Evolutionary conservation across 75 land plant species (phyloP).

Genomic region (Picea glauca): DNA sequence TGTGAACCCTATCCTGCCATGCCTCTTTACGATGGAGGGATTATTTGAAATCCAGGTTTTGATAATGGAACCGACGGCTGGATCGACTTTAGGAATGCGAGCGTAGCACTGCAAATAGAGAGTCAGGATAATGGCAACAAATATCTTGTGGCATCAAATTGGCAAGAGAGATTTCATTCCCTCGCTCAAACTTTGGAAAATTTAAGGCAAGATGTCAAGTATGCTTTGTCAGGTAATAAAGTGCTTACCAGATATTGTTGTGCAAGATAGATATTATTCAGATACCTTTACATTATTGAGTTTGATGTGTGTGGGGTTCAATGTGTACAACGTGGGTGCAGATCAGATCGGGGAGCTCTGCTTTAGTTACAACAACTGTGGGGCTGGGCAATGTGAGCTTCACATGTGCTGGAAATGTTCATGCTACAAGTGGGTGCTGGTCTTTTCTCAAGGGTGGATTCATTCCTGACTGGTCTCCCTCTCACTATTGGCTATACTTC

Average conservation of each 20-base stretch:
- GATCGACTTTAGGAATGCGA: neutral
- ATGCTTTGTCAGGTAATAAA: constrained; percentile 49
- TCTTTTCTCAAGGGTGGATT: constrained; percentile 90
- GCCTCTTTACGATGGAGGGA: constrained; percentile 70
- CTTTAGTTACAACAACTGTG: constrained; percentile 48
- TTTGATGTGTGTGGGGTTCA: neutral
- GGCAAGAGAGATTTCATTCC: constrained; percentile 12
- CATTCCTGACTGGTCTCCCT: constrained; percentile 26
- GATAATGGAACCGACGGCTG: constrained; percentile 16
- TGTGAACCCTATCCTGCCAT: constrained; percentile 45
- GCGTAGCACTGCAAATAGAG: neutral
- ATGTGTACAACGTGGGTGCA: constrained; percentile 58
- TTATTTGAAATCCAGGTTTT: constrained; percentile 29
- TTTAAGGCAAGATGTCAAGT: constrained; percentile 33
- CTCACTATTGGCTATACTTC: constrained; percentile 28
- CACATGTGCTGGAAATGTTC: constrained; percentile 46
- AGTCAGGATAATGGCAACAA: constrained; percentile 10
- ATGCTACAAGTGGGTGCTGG: constrained; percentile 70
- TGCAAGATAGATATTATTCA: too few relatives aligned
- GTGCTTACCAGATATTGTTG: neutral
- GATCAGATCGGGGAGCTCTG: constrained; percentile 26
- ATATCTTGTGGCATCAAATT: constrained; percentile 20
- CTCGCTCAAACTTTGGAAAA: constrained; percentile 45
- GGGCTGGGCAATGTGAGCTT: constrained; percentile 15
- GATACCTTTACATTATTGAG: neutral